phyloP scores from a whole-genome alignment of 805 yeast species.

The Allodekkera sacchari region DNA sequence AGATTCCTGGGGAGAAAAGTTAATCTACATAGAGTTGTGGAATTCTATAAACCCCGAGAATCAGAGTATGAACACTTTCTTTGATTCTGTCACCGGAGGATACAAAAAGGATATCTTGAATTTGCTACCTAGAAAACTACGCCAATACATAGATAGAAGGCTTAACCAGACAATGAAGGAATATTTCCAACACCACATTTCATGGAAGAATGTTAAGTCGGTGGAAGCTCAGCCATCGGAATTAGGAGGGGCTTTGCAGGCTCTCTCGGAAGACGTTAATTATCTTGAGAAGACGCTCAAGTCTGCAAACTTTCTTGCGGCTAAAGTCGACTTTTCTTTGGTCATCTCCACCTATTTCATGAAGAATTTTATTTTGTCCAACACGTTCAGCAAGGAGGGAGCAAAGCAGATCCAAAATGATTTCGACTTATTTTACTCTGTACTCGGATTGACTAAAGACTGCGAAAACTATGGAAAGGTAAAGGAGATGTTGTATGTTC shows the following conservation, averaged over 20 bases:
- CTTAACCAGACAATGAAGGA: conserved; percentile 28
- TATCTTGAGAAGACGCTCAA: conserved; percentile 25
- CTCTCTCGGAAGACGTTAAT: conserved; percentile 20
- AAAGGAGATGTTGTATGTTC: conserved; percentile 10
- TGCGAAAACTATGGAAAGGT: conserved; percentile 13
- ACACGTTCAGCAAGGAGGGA: conserved; percentile 27
- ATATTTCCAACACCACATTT: conserved; percentile 23
- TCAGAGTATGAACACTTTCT: conserved; percentile 26
- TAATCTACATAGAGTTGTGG: conserved; percentile 35
- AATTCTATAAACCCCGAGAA: conserved; percentile 21
- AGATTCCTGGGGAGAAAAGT: conserved; percentile 34
- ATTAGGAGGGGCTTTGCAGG: conserved; percentile 17
- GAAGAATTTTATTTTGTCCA: conserved; percentile 29
- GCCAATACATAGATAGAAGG: conserved; percentile 26
- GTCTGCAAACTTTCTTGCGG: conserved; percentile 19
- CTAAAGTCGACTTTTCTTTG: conserved; percentile 19
- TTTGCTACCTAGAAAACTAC: conserved; percentile 22
- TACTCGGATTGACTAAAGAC: conserved; percentile 16
- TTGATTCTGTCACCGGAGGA: conserved; percentile 33
- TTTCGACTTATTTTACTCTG: conserved; percentile 22
- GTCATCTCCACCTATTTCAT: conserved; percentile 29
- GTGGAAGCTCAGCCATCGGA: conserved; percentile 12
- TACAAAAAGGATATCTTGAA: conserved; percentile 25
- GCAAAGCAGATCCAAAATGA: conserved; percentile 28
- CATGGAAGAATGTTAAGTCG: conserved; percentile 16